Base-by-base conservation (phyloP, 257 asterid genomes). In the Penstemon barbatus region DNA sequence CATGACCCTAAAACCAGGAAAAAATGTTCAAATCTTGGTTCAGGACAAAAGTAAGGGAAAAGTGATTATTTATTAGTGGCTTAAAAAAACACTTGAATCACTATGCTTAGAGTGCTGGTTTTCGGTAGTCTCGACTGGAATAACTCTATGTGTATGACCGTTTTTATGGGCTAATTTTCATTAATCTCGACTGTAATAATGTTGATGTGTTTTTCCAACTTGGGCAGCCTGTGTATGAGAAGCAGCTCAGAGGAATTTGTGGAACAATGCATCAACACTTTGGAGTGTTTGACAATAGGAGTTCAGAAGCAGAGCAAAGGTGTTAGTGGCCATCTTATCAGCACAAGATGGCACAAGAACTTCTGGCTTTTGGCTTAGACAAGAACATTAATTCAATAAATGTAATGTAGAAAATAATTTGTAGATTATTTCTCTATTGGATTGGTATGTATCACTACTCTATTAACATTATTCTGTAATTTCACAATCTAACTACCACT, bases 301-400 rank as follows among this genome's bases (percentile, higher is more conserved):
- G 89, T 84, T 7, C 65, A 63, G 80, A 81, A 81, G 74, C 89
- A 79, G 70, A 79, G 85, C 78, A 57, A 81, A 56, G 84, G 89
- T 51, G 73, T 81, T 75, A 79, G 87, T 38, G 89, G 89, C 8
- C 79, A 84, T 73, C 89, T 84, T 58, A 84, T 84, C 76, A 84
- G 82, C 85, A 79, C 89, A 52, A 77, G 87, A 71, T 84, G 89
- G 89, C 89, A 84, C 68, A 84, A 75, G 64, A 81, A 84, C 44
- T 84, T 81, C 79, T 84, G 89, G 89, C 87, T 81, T 51, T 75
- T 84, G 74, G 89, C 87, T 53, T 79, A 72, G 60, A 39, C 53
- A 40, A 7, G 13, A 25, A 25, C 2, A 25, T 25, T 25, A 25
- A 25, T 25, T 25, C 33, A 25, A 25, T 25, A 25, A 56, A 61